Evolutionary conservation across 805 yeast species (phyloP), one percentile per base, ranked within the genome.

Genomic region (Spencermartinsiella europaea): DNA sequence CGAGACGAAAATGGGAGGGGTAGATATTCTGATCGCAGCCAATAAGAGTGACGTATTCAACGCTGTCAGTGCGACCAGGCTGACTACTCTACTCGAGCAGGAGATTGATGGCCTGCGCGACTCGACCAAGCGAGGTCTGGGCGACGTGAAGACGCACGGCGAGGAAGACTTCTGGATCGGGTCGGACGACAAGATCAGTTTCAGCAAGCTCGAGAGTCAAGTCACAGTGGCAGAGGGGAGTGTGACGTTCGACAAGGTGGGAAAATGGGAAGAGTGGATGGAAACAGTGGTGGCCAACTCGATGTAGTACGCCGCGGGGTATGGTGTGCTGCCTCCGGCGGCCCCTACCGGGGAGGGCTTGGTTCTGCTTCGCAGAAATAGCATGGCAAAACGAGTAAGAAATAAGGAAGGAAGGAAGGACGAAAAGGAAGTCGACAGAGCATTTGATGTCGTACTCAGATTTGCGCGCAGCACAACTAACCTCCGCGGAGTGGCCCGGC

Each of bases 31-130:
- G 40, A 67, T 93, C 48, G 93, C 90, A 15, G 81, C 93, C 51
- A 91, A 91, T 69, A 91, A 91, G 63, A 75, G 77, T 43, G 98
- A 93, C 57, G 74, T 82, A 34, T 93, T 93, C 68, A 86, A 88
- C 50, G 77, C 95, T 14, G 76, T 87, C 55, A 91, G 93, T 17
- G 71, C 80, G 7, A 57, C 66, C 42, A 80, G 83, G 58, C 76
- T 90, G 43, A 74, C 69, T 54, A 71, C 71, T 21, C 62, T 79
- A 35, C 64, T 91, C 46, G 91, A 84, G 58, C 51, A 61, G 4
- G 95, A 85, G 60, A 74, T 89, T 53, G 75, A 77, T 38, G 72
- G 72, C 39, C 67, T 80, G 39, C 72, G 83, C 58, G 68, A 63
- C 51, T 69, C 76, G 52, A 74, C 68, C 55, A 67, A 73, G 50